A percentile compares a stretch with the other conserved stretches of the same genome.
These are phyloP conservation scores for Saccharomyces jurei DNA, from an alignment of 805 yeast species.

Conservation along the genomic window DNA sequence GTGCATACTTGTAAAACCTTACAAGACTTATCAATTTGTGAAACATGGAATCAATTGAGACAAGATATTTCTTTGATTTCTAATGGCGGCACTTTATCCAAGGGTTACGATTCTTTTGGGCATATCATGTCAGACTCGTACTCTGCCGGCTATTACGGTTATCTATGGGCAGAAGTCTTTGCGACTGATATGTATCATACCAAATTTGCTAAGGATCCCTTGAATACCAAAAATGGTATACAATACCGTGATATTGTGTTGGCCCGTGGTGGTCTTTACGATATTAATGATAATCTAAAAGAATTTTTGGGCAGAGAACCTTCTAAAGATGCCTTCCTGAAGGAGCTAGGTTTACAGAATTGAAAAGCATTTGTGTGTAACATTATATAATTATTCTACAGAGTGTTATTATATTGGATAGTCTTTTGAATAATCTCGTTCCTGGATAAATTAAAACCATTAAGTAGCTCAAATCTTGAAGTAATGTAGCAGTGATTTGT, in stretches of 20 bases:
- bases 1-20: slow-evolving; percentile 51
- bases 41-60: slow-evolving; percentile 59
- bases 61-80: slow-evolving; percentile 52
- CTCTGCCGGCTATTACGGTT: slow-evolving; percentile 81
- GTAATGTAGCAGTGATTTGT: slow-evolving; percentile 16
- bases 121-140: slow-evolving; percentile 77
- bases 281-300: slow-evolving; percentile 53
- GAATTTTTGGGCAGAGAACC: slow-evolving; percentile 74
- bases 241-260: slow-evolving; percentile 63
- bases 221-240: slow-evolving; percentile 52
- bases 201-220: slow-evolving; percentile 59
- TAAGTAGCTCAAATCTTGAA: slow-evolving; percentile 22
- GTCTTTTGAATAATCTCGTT: slow-evolving; percentile 13
- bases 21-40: slow-evolving; percentile 39
- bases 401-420: slow-evolving; percentile 19
- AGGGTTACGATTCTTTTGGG: slow-evolving; percentile 69
- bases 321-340: slow-evolving; percentile 59
- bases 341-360: slow-evolving; percentile 46
- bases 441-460: slow-evolving; percentile 3
- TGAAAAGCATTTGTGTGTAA: slow-evolving; percentile 1
- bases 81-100: slow-evolving; percentile 47
- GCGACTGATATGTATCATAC: slow-evolving; percentile 77
- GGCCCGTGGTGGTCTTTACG: slow-evolving; percentile 65
- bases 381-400: slow-evolving; percentile 14
- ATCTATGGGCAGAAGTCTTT: slow-evolving; percentile 77